Base-by-base conservation (phyloP, 176 grass and related monocot genomes). In the Otatea glauca region DNA sequence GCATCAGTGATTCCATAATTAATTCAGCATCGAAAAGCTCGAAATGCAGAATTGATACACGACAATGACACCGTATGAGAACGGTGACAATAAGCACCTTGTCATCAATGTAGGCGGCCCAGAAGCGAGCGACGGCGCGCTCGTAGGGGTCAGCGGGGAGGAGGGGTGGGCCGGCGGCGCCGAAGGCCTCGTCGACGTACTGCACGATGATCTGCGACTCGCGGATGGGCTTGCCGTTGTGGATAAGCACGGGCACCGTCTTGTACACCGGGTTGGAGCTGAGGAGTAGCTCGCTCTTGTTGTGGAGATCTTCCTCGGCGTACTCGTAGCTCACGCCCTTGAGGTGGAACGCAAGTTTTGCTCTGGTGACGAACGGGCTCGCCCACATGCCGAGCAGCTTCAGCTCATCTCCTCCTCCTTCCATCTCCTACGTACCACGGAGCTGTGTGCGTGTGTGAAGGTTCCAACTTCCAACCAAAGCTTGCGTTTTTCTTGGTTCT, bases 241-340 rank as follows among this genome's bases (percentile, higher is more conserved):
- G 39, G 39, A 41, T 41, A 41, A 41, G 39, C 39, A 41, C 39
- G 39, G 39, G 39, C 39, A 41, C 39, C 39, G 6, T 7, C 39
- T 41, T 41, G 39, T 41, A 6, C 39, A 41, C 39, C 0, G 39
- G 39, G 39, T 41, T 41, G 39, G 39, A 41, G 39, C 39, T 1
- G 39, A 41, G 39, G 6, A 41, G 39, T 6, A 41, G 39, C 39
- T 41, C 6, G 39, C 39, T 41, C 39, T 41, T 41, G 39, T 41
- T 41, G 6, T 6, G 6, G 50, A 85, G 78, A 4, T 87, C 82
- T 78, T 93, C 67, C 73, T 89, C 76, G 6, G 93, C 59, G 45
- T 82, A 24, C 67, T 96, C 88, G 18, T 86, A 93, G 73, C 81
- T 85, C 8, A 96, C 71, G 4, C 88, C 91, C 82, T 93, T 96